phyloP scores from a whole-genome alignment of 2,329 filamentous ascomycete genomes.

The Cladosporium sp. region DNA sequence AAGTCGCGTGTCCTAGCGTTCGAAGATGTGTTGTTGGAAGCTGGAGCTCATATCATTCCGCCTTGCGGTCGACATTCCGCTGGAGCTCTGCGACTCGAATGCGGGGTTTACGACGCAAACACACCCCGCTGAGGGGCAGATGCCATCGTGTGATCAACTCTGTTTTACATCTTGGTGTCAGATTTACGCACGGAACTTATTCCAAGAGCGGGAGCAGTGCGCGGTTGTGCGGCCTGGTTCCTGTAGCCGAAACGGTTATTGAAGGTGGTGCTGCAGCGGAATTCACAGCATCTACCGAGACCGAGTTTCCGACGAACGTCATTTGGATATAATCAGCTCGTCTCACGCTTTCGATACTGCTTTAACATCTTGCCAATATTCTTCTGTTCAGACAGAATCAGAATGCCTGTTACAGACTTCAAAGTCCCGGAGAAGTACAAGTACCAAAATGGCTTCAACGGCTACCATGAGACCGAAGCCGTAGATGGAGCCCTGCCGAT shows the following conservation, averaged over 20 bases:
- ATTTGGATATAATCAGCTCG: not conserved
- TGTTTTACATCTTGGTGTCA: not conserved
- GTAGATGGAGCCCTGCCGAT: conserved; percentile 69
- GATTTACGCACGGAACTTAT: not conserved
- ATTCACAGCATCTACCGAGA: not conserved
- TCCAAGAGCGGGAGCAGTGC: conserved; percentile 1
- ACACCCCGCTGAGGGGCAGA: conserved; percentile 10
- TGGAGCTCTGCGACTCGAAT: conserved; percentile 5
- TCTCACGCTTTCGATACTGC: not conserved
- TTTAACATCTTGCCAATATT: not conserved
- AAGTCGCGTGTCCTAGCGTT: not conserved
- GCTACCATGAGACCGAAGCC: conserved; percentile 76
- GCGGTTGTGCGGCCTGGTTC: not conserved
- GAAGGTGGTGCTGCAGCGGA: not conserved
- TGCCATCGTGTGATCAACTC: conserved; percentile 3
- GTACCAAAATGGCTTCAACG: conserved; percentile 75
- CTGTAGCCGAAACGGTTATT: conserved; percentile 3
- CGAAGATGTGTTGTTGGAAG: not conserved
- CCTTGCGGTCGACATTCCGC: conserved; percentile 4
- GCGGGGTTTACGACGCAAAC: not conserved
- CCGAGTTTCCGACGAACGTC: not conserved
- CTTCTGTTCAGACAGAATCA: conserved; percentile 15
- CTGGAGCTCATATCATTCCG: conserved; percentile 6
- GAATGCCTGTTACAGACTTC: conserved; percentile 64
- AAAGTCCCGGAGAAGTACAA: conserved; percentile 63